phyloP scores from a whole-genome alignment of 2,329 filamentous ascomycete genomes.

The Harringtonia aguacate region DNA sequence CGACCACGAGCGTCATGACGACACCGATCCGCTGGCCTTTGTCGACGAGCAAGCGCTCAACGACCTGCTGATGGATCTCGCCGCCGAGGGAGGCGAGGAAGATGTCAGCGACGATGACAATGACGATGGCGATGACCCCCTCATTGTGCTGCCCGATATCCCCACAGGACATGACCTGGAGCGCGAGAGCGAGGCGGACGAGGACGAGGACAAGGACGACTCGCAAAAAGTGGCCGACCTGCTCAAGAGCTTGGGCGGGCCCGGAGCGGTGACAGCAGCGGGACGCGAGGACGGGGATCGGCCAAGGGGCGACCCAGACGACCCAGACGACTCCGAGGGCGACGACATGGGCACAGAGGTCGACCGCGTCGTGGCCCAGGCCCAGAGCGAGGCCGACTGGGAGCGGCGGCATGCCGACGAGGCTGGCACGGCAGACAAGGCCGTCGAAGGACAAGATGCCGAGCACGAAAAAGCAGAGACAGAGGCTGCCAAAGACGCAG shows the following conservation, averaged over 20 bases:
- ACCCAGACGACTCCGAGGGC: constrained; percentile 35
- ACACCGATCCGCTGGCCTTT: constrained; percentile 29
- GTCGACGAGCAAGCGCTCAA: constrained; percentile 43
- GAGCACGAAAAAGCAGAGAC: not conserved
- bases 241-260: constrained; percentile 19
- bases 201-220: constrained; percentile 18
- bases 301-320: constrained; percentile 1
- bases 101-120: constrained; percentile 12
- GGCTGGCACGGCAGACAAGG: not conserved
- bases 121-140: constrained; percentile 21
- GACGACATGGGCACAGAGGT: constrained; percentile 35
- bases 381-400: constrained; percentile 34
- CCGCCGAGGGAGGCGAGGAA: constrained; percentile 16
- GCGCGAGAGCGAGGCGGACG: constrained; percentile 5
- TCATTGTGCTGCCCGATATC: constrained; percentile 39
- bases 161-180: constrained; percentile 19
- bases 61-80: constrained; percentile 36
- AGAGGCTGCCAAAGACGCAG: constrained; percentile 1
- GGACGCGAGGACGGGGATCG: not conserved
- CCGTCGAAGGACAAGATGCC: not conserved
- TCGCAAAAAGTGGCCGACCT: constrained; percentile 20
- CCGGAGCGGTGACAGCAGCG: not conserved
- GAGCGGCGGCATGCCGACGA: constrained; percentile 10
- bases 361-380: constrained; percentile 32
- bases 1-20: constrained; percentile 18